Base-by-base conservation (phyloP, 1,139 yeast species). In the Lodderomyces beijingensis region DNA sequence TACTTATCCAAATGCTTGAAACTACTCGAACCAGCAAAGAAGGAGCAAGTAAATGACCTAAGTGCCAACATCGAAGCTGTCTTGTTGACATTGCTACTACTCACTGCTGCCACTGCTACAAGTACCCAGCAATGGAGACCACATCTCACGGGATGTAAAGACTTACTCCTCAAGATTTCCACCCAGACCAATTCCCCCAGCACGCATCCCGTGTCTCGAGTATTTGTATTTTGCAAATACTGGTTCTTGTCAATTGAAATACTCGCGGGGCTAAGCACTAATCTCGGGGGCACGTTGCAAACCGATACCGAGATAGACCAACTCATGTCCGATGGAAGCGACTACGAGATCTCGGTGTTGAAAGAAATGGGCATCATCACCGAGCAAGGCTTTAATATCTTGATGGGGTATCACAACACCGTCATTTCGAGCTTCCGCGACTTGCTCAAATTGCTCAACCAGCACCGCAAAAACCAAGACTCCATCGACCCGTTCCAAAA, bases 191-290 rank as follows among this genome's bases (percentile, higher is more conserved):
- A 30, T 16, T 18, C 17, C 20, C 28, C 25, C 12, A 40, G 48
- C 9, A 23, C n/a, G 14, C 10, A 8, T n/a, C 11, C 10, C 11
- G 43, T 40, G 46, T 51, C 63, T 17, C 51, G 59, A 16, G 52
- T 59, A n/a, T 50, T 77, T 33, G 68, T 77, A 23, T 70, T 79
- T 33, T 79, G 86, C 45, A 70, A 77, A 40, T 62, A 68, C 35
- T 79, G 86, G 87, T 74, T 76, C 40, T 63, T 71, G 22, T 69
- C 76, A 2, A 70, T 78, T 45, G 87, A 79, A 46, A 65, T 78
- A 2, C 60, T 79, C 35, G 85, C 86, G 0, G 79, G 81, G 3
- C 50, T 78, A 18, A 68, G 78, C 17, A 73, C 79, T 24, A 70
- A 68, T 7, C 51, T 59, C 28, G 86, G 86, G n/a, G 86, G 87